Base-by-base conservation (phyloP, 1,284 basidiomycete species). In the Cutaneotrichosporon dermatis region DNA sequence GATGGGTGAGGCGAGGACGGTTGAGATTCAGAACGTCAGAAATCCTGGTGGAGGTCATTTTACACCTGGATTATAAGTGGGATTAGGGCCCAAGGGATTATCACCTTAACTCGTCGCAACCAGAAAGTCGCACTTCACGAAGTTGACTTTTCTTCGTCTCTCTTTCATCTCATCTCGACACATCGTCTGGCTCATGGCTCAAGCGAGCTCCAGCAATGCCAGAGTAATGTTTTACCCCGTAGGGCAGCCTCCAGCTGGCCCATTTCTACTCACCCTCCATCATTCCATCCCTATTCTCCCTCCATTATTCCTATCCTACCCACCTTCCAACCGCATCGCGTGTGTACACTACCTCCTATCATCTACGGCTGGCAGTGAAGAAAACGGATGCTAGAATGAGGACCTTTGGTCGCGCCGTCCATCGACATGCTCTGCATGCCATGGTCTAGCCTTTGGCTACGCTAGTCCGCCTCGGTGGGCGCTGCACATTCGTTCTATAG, bases 381-480 rank as follows among this genome's bases (percentile, higher is more conserved):
- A 69, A 69, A 74, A 73, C 67, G 67, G 68, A 68, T 74, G 74
- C 74, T 58, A 76, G 46, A 74, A 60, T 70, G 66, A 74, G 67
- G 68, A 68, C 65, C 67, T 63, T 61, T 59, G 68, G 68, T 70
- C 69, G 65, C 65, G 63, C 69, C 61, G 52, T 45, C 48, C 34
- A 46, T 41, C 44, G 56, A 58, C 59, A 55, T 53, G 40, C 49
- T 15, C 36, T 9, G 43, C 36, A 42, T 54, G 60, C 35, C 35
- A 34, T 56, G 46, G 51, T n/a, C 41, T 36, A 51, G 55, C 3
- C 40, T 16, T 8, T 48, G 16, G 25, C 6, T 37, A 9, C 37
- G n/a, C 42, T 36, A 34, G 42, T 11, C 48, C 41, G 51, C 55
- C 50, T 61, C 54, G 50, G 44, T 45, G 52, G 45, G 49, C 55